Evolutionary conservation across 2,329 filamentous ascomycete species (phyloP).

Genomic region (Myriosclerotinia curreyana): DNA sequence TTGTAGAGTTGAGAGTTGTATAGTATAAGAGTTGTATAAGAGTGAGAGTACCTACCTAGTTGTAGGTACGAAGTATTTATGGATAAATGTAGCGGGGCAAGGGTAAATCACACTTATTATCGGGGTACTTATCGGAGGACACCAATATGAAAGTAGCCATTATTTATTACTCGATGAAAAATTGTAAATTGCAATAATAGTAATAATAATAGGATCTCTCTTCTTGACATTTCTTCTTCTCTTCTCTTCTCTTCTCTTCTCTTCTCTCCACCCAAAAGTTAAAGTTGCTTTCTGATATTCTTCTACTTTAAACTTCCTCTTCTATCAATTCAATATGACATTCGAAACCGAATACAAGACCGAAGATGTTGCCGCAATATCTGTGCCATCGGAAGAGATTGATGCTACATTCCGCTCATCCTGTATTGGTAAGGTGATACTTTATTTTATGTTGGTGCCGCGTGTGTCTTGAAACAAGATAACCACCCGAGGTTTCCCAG

Average conservation of each 20-base stretch:
- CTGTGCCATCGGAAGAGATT: constrained; percentile 53
- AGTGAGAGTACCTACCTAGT: too few species aligned
- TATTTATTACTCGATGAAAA: constrained; percentile 34
- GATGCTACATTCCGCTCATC: constrained; percentile 60
- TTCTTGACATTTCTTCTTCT: background rate
- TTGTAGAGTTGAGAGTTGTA: too few species aligned
- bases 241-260: background rate
- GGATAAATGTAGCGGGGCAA: constrained; percentile 23
- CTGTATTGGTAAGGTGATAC: constrained; percentile 54
- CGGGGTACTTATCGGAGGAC: constrained; percentile 25
- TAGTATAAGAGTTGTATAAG: too few species aligned
- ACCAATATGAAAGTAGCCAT: constrained; percentile 21
- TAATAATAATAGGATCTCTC: too few species aligned
- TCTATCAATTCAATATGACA: constrained; percentile 30
- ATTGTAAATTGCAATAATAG: constrained; percentile 26
- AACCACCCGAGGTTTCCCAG: background rate
- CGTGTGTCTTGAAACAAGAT: constrained; percentile 3
- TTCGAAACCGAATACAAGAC: constrained; percentile 53
- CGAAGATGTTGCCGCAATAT: constrained; percentile 51
- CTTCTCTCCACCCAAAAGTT: background rate
- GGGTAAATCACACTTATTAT: constrained; percentile 23
- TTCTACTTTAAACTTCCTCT: background rate
- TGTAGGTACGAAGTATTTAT: too few species aligned
- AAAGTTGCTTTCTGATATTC: background rate
- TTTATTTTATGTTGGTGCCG: background rate